Conservation (phyloP, 768 basidiomycete genomes). For the Trametes meyenii region DNA sequence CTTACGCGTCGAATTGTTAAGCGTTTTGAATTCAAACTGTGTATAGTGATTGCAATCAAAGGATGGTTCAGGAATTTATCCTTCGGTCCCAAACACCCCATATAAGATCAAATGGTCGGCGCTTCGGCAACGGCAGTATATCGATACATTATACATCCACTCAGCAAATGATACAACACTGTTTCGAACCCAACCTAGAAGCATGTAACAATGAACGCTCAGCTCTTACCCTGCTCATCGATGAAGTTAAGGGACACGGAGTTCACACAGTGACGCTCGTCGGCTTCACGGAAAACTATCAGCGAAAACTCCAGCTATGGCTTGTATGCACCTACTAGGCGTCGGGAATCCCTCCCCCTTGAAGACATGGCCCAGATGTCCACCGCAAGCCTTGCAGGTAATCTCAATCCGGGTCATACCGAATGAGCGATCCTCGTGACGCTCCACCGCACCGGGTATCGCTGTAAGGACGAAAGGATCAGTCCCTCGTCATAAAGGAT, state of each 20-base stretch:
- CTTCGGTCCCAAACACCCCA: no score
- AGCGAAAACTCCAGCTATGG: not conserved
- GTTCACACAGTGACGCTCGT: slow-evolving; percentile 90
- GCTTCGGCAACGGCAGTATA: not conserved
- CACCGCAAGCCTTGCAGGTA: slow-evolving; percentile 86
- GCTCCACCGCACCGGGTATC: slow-evolving; percentile 83
- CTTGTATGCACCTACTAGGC: slow-evolving; percentile 57
- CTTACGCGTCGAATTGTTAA: slow-evolving; percentile 17
- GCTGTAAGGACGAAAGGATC: slow-evolving; percentile 47
- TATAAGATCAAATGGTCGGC: not conserved
- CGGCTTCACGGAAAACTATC: slow-evolving; percentile 45
- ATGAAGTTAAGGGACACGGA: slow-evolving; percentile 82
- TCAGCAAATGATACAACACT: not conserved
- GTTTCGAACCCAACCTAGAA: slow-evolving; percentile 8
- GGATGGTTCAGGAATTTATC: not conserved
- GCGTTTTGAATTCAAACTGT: slow-evolving; percentile 16
- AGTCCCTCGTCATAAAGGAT: not conserved
- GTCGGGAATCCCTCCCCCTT: slow-evolving; percentile 84
- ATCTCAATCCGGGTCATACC: slow-evolving; percentile 84
- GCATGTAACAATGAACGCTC: not conserved
- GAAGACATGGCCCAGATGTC: slow-evolving; percentile 95
- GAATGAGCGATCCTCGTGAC: slow-evolving; percentile 70
- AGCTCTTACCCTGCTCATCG: slow-evolving; percentile 43
- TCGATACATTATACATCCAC: not conserved
- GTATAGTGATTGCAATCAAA: slow-evolving; percentile 17